phyloP scores from a whole-genome alignment of 148 eudicot genomes.

The Arctostaphylos glauca region DNA sequence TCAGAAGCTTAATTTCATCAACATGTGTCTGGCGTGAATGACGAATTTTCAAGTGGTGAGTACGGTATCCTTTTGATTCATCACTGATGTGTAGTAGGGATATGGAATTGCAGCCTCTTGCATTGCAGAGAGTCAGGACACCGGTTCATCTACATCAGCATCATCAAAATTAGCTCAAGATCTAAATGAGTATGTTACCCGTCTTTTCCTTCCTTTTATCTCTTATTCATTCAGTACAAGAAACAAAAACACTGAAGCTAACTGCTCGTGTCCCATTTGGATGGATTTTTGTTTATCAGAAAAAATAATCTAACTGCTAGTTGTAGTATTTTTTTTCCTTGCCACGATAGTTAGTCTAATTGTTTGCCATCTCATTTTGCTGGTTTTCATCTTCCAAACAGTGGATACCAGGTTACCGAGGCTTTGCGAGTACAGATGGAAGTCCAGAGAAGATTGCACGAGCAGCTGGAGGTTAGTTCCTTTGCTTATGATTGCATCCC shows the following conservation, averaged over 20 bases:
- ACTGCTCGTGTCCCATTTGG: neutral
- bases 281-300: neutral
- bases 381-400: constrained; percentile 22
- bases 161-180: constrained; percentile 67
- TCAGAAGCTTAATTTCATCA: neutral
- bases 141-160: constrained; percentile 55
- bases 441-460: constrained; percentile 71
- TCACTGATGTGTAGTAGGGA: neutral
- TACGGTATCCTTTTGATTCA: neutral
- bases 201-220: neutral
- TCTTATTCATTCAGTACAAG: too few relatives aligned
- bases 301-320: neutral
- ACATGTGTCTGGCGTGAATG: neutral
- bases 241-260: neutral
- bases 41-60: neutral
- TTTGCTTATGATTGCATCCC: constrained; percentile 3
- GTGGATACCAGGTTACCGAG: constrained; percentile 78
- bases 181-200: constrained; percentile 53
- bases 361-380: neutral
- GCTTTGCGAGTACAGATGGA: constrained; percentile 83
- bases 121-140: constrained; percentile 60
- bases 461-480: constrained; percentile 72
- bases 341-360: neutral
- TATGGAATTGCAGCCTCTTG: constrained; percentile 41
- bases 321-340: neutral